Percentiles rank a stretch among this genome's conserved stretches.
These are phyloP conservation scores for Pyrrhoderma noxium DNA, from an alignment of 1,284 basidiomycete species.

Conservation along the genomic window DNA sequence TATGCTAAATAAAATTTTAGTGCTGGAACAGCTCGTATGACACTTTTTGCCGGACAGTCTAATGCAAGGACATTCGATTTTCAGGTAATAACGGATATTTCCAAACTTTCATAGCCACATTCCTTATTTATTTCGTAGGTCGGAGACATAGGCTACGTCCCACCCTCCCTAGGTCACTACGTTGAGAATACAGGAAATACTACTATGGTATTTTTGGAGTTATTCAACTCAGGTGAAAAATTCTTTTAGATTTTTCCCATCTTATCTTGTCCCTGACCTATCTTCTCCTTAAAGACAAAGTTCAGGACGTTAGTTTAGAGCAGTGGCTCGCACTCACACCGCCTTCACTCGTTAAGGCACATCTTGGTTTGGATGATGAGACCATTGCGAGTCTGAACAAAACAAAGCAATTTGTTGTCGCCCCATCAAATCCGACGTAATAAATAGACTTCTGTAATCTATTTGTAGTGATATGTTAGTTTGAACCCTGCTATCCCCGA, in stretches of 20 bases:
- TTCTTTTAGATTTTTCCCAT: neutral
- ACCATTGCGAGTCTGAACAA: slow-evolving; percentile 47
- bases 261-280: neutral
- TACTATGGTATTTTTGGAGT: slow-evolving; percentile 55
- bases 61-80: slow-evolving; percentile 66
- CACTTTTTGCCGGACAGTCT: slow-evolving; percentile 52
- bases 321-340: slow-evolving; percentile 67
- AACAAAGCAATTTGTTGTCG: slow-evolving; percentile 45
- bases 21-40: slow-evolving; percentile 51
- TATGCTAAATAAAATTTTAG: slow-evolving; percentile 26
- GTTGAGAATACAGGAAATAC: slow-evolving; percentile 66
- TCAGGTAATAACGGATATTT: slow-evolving; percentile 31
- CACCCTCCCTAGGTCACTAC: slow-evolving; percentile 56
- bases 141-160: slow-evolving; percentile 61
- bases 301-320: slow-evolving; percentile 58
- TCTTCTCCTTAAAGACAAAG: slow-evolving; percentile 33
- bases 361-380: slow-evolving; percentile 47
- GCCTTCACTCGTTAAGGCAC: slow-evolving; percentile 53
- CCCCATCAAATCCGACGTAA: slow-evolving; percentile 20
- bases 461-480: no score
- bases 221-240: slow-evolving; percentile 47
- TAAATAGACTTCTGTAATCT: no score
- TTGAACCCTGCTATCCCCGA: no score
- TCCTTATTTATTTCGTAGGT: slow-evolving; percentile 31
- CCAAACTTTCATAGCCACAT: neutral